A percentile compares a stretch with the other conserved stretches of the same genome.
Evolutionary conservation across 169 alveolate species (phyloP).

Genomic region (Theileria equi): DNA sequence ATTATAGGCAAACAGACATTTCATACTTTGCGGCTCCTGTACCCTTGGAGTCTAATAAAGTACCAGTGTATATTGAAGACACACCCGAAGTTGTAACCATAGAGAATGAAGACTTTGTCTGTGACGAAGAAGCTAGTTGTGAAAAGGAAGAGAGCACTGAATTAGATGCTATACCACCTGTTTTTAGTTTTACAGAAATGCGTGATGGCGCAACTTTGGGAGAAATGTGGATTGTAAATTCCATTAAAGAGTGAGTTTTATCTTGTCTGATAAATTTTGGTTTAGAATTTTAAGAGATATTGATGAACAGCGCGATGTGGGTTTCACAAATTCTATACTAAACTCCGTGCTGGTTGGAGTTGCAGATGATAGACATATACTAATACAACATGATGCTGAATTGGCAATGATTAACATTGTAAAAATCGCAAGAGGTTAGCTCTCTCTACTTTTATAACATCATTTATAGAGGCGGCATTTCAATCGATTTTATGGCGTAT

Average conservation of each 20-base stretch:
- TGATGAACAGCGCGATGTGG: slow-evolving; percentile 25
- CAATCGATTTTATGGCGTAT: slow-evolving; percentile 72
- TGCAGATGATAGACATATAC: slow-evolving; percentile 61
- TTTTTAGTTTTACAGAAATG: background rate
- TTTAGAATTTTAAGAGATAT: slow-evolving; percentile 30
- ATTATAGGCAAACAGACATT: slow-evolving; percentile 34
- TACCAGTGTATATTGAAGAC: too few species aligned
- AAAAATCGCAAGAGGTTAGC: slow-evolving; percentile 41
- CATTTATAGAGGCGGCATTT: slow-evolving; percentile 52
- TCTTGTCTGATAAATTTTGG: background rate
- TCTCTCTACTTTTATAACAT: background rate
- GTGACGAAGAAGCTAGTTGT: background rate
- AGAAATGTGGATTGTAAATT: slow-evolving; percentile 33
- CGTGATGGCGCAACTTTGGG: background rate
- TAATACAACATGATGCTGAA: slow-evolving; percentile 69
- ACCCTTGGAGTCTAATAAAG: too few species aligned
- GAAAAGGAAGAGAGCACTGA: background rate
- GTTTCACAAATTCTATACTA: slow-evolving; percentile 58
- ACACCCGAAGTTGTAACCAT: background rate
- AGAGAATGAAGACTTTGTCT: background rate
- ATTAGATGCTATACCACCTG: too few species aligned
- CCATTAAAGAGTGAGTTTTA: slow-evolving; percentile 12
- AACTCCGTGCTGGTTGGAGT: slow-evolving; percentile 74
- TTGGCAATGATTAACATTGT: slow-evolving; percentile 66
- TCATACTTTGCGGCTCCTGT: too few species aligned